Evolutionary conservation across 2,329 filamentous ascomycete genomes (phyloP).

Genomic region (Nannizziopsis arthrosporioides): DNA sequence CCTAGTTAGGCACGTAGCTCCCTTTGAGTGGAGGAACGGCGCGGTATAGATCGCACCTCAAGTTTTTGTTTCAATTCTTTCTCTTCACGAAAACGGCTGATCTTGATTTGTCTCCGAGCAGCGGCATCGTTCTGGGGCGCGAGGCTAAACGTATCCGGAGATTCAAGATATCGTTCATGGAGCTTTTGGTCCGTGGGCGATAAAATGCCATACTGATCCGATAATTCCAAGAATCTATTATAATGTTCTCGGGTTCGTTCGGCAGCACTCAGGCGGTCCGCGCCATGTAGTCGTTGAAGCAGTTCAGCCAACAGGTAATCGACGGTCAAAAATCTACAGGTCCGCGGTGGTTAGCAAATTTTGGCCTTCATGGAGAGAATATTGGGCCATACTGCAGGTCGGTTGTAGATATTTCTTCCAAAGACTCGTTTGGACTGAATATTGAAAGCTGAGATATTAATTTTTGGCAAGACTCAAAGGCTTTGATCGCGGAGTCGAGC

Average conservation of each 20-base stretch:
- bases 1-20: too few relatives aligned
- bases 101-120: slow-evolving; percentile 68
- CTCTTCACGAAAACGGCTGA: slow-evolving; percentile 71
- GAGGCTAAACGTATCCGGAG: slow-evolving; percentile 60
- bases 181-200: slow-evolving; percentile 52
- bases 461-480: slow-evolving; percentile 61
- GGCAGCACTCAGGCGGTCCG: slow-evolving; percentile 54
- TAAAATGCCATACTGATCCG: slow-evolving; percentile 70
- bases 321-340: slow-evolving; percentile 57
- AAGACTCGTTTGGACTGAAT: slow-evolving; percentile 79
- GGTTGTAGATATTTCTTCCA: slow-evolving; percentile 77
- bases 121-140: slow-evolving; percentile 55
- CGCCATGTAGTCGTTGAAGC: slow-evolving; percentile 51
- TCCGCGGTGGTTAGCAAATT: slow-evolving; percentile 17
- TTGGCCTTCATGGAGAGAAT: neutral
- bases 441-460: slow-evolving; percentile 61
- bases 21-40: too few relatives aligned
- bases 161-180: slow-evolving; percentile 61
- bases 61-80: slow-evolving; percentile 74
- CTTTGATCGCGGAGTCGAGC: slow-evolving; percentile 53
- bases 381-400: slow-evolving; percentile 54
- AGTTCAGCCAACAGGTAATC: slow-evolving; percentile 72
- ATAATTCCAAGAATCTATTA: slow-evolving; percentile 62
- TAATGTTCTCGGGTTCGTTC: slow-evolving; percentile 56
- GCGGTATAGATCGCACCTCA: slow-evolving; percentile 42